These are phyloP conservation scores for Rhodotorula babjevae DNA, from an alignment of 768 basidiomycete species.

Conservation along the genomic window DNA sequence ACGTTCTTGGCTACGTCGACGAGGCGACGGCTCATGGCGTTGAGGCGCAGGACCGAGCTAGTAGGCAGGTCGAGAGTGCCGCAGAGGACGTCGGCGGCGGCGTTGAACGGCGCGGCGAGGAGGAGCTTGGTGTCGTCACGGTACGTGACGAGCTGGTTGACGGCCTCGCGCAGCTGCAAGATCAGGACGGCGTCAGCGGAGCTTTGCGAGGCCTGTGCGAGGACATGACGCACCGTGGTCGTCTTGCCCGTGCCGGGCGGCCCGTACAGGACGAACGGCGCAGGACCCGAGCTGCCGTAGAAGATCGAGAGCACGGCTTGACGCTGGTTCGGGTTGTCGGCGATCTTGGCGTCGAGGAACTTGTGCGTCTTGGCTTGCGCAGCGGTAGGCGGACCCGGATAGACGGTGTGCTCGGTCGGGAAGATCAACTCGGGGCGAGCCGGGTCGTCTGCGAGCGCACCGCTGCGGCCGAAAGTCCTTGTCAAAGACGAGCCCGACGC, in stretches of 20 bases:
- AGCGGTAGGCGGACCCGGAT: not conserved
- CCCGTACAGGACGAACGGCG: constrained; percentile 46
- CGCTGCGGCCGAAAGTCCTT: too few species aligned
- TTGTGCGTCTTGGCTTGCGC: not conserved
- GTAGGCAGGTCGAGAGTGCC: not conserved
- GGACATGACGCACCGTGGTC: too few species aligned
- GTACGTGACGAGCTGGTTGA: constrained; percentile 43
- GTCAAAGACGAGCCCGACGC: not conserved
- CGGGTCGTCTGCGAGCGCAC: too few species aligned
- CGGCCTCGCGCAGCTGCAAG: constrained; percentile 43
- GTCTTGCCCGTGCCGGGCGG: constrained; percentile 46
- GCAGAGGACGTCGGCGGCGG: constrained; percentile 47
- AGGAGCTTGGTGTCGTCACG: constrained; percentile 42
- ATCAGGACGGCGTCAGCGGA: too few species aligned
- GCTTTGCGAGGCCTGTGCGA: too few species aligned
- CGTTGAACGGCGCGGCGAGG: constrained; percentile 46
- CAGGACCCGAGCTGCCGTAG: constrained; percentile 4
- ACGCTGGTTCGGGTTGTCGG: constrained; percentile 44
- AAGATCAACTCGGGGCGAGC: too few species aligned
- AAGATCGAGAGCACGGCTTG: constrained; percentile 41
- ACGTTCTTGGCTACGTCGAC: constrained; percentile 40
- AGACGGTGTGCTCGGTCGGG: not conserved
- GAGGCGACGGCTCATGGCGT: constrained; percentile 43
- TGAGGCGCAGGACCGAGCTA: constrained; percentile 38
- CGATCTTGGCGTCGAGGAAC: constrained; percentile 1